phyloP scores from a whole-genome alignment of 202 grass and related monocot genomes.

The Saccharum hybrid region DNA sequence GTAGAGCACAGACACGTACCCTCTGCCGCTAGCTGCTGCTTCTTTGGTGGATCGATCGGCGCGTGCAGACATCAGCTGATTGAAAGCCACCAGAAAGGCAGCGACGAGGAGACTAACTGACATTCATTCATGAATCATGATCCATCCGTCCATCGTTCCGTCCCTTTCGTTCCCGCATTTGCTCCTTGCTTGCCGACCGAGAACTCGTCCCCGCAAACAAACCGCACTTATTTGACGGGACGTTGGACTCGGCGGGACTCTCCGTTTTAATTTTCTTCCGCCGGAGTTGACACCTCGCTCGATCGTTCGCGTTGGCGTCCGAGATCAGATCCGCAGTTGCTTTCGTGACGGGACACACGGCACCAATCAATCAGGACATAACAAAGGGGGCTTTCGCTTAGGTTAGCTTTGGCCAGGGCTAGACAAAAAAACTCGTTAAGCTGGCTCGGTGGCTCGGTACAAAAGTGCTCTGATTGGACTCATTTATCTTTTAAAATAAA shows the following conservation, averaged over 20 bases:
- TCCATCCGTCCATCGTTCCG: neutral
- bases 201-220: conserved; percentile 31
- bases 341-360: conserved; percentile 51
- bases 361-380: conserved; percentile 27
- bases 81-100: conserved; percentile 16
- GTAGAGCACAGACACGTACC: neutral
- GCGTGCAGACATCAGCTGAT: conserved; percentile 19
- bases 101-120: neutral
- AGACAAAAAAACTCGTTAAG: no score
- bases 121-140: neutral
- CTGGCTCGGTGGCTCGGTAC: no score
- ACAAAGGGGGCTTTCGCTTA: conserved; percentile 19
- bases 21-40: neutral
- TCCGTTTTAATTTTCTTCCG: neutral
- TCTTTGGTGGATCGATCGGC: neutral
- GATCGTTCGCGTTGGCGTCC: neutral
- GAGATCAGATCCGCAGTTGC: conserved; percentile 47
- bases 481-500: no score
- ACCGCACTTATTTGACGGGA: conserved; percentile 37
- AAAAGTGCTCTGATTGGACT: no score
- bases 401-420: neutral
- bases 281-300: conserved; percentile 23
- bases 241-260: neutral
- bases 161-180: conserved; percentile 37
- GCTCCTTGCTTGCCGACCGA: conserved; percentile 60